These are phyloP conservation scores for Diaporthe citri DNA, from an alignment of 2,329 filamentous ascomycete genomes.

Conservation along the genomic window DNA sequence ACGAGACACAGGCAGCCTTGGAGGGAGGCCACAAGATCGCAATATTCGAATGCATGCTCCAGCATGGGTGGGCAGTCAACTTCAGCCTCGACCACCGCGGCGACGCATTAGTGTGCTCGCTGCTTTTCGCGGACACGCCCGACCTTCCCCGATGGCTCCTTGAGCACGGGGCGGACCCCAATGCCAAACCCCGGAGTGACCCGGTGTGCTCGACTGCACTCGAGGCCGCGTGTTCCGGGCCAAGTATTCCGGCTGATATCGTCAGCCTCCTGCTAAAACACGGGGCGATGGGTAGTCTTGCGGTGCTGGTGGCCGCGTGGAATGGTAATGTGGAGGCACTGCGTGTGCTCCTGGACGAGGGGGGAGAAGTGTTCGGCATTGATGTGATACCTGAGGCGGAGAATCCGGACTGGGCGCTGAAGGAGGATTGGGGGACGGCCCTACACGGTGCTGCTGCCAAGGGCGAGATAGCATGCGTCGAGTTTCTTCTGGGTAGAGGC, in stretches of 20 bases:
- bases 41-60: slow-evolving; percentile 1
- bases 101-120: not conserved
- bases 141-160: slow-evolving; percentile 3
- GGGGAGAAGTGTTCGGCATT: not conserved
- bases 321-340: slow-evolving; percentile 1
- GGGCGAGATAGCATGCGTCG: not conserved
- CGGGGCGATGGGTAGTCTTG: not conserved
- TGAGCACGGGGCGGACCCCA: slow-evolving; percentile 11
- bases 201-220: slow-evolving; percentile 12
- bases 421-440: not conserved
- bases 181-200: not conserved
- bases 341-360: slow-evolving; percentile 12
- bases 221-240: slow-evolving; percentile 15
- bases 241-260: not conserved
- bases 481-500: slow-evolving; percentile 6
- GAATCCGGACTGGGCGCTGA: not conserved
- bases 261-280: not conserved
- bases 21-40: not conserved
- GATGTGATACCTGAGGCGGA: slow-evolving; percentile 1
- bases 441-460: slow-evolving; percentile 7
- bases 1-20: not conserved
- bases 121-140: not conserved
- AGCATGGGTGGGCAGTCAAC: not conserved
- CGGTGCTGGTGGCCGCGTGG: slow-evolving; percentile 1
- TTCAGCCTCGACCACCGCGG: slow-evolving; percentile 7